Conservation (phyloP, 495 filamentous ascomycete genomes). For the Lasiosphaeria miniovina region DNA sequence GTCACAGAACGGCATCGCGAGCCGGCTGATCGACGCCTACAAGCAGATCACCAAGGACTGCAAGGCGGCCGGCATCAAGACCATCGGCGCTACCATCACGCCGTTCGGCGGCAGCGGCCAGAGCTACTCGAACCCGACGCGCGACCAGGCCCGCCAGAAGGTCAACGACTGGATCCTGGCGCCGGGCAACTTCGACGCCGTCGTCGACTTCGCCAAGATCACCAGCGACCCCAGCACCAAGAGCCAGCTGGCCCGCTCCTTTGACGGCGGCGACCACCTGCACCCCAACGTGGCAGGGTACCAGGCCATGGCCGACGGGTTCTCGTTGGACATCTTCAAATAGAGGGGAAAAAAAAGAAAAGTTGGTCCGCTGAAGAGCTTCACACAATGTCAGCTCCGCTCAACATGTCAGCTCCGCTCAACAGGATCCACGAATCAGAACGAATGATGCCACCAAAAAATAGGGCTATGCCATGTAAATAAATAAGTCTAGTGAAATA, state of each 20-base stretch:
- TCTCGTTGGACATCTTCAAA: slow-evolving; percentile 57
- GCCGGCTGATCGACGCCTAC: slow-evolving; percentile 54
- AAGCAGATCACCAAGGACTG: slow-evolving; percentile 55
- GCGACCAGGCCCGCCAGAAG: slow-evolving; percentile 55
- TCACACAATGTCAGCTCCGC: too few species aligned
- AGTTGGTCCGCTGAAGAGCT: too few species aligned
- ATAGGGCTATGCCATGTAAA: too few species aligned
- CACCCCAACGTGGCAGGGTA: slow-evolving; percentile 68
- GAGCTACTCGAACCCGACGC: slow-evolving; percentile 51
- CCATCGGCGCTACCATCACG: slow-evolving; percentile 67
- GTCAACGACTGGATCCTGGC: slow-evolving; percentile 64
- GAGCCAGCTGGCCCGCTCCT: slow-evolving; percentile 45
- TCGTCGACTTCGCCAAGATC: slow-evolving; percentile 62
- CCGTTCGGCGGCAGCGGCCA: slow-evolving; percentile 54
- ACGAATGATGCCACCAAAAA: too few species aligned
- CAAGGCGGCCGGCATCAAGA: slow-evolving; percentile 52
- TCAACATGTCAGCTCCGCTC: too few species aligned
- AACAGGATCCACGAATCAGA: too few species aligned
- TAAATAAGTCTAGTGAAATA: too few species aligned
- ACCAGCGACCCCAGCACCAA: slow-evolving; percentile 50
- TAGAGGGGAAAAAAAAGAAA: neutral
- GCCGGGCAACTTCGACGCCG: slow-evolving; percentile 52
- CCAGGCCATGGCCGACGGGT: slow-evolving; percentile 57
- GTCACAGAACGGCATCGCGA: slow-evolving; percentile 50
- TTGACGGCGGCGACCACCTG: slow-evolving; percentile 66